Conservation (phyloP, 306 rosid species). For the Casuarina cunninghamiana region DNA sequence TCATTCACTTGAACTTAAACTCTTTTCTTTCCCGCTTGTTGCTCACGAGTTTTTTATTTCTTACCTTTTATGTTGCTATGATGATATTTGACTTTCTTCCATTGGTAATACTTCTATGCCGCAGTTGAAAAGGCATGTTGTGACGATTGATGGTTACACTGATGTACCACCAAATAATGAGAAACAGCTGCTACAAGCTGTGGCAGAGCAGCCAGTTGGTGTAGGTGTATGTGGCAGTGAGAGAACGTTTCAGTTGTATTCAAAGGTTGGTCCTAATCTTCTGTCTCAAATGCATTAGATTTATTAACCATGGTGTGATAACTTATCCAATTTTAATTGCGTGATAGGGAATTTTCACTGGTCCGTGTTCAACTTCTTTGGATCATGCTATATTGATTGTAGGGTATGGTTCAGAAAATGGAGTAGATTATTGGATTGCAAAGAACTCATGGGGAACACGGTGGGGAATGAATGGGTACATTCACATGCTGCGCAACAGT, state of each 20-base stretch:
- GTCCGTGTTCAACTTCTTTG: conserved; percentile 81
- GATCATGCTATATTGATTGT: conserved; percentile 92
- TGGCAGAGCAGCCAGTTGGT: conserved; percentile 84
- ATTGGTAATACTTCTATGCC: conserved; percentile 12
- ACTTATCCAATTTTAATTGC: conserved; percentile 15
- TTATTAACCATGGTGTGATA: not conserved
- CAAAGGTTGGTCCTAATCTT: conserved; percentile 55
- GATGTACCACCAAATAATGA: conserved; percentile 63
- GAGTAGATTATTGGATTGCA: conserved; percentile 84
- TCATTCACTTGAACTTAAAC: not conserved
- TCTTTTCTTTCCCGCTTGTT: not conserved
- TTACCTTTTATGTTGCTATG: not conserved
- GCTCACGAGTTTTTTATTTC: not conserved
- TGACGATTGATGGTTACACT: conserved; percentile 75
- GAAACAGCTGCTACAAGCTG: conserved; percentile 66
- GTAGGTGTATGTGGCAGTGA: conserved; percentile 89
- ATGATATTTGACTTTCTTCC: not conserved
- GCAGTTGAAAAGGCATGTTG: conserved; percentile 68
- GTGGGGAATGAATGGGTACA: conserved; percentile 92
- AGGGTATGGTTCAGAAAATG: conserved; percentile 83
- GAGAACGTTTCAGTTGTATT: conserved; percentile 77
- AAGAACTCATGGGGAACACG: conserved; percentile 83
- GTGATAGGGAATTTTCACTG: conserved; percentile 75
- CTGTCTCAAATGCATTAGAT: conserved; percentile 17
- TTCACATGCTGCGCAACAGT: conserved; percentile 59